phyloP scores from a whole-genome alignment of 108 stramenopile species.

The Nannochloropsis oceanica region DNA sequence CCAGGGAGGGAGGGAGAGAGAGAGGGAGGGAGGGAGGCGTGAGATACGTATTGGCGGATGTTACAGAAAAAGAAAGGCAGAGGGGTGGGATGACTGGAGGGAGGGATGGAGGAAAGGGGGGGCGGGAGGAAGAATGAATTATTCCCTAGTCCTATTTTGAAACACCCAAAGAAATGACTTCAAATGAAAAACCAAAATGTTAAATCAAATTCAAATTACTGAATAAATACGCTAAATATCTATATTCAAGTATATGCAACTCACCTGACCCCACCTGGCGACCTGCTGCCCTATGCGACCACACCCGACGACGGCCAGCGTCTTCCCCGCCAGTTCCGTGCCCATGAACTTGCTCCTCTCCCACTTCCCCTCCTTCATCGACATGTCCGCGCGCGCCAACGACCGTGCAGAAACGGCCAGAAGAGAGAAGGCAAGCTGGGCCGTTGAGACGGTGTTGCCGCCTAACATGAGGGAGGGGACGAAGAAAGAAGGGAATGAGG shows the following conservation, averaged over 20 bases:
- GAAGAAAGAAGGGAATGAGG: background rate
- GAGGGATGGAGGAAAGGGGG: too few species aligned
- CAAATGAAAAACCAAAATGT: too few species aligned
- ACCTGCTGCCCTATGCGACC: conserved; percentile 38
- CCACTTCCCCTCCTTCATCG: conserved; percentile 44
- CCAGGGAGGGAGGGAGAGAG: background rate
- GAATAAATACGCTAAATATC: too few species aligned
- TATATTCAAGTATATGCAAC: too few species aligned
- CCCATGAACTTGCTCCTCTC: conserved; percentile 41
- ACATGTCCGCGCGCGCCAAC: conserved; percentile 37
- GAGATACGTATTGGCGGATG: too few species aligned
- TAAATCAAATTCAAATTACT: too few species aligned
- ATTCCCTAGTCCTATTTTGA: too few species aligned
- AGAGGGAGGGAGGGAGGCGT: too few species aligned
- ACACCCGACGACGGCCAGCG: conserved; percentile 39
- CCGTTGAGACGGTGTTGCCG: conserved; percentile 44
- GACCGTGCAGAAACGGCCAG: conserved; percentile 23
- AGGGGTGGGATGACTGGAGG: background rate
- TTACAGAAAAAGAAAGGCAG: background rate
- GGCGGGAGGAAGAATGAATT: too few species aligned
- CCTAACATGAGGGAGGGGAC: background rate
- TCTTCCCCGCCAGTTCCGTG: conserved; percentile 39
- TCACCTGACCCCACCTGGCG: conserved; percentile 29
- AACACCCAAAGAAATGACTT: too few species aligned
- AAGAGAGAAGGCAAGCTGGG: conserved; percentile 39